A percentile compares a stretch with the other conserved stretches of the same genome.
Evolutionary conservation across 257 asterid species (phyloP).

Genomic region (Cruciata laevipes): DNA sequence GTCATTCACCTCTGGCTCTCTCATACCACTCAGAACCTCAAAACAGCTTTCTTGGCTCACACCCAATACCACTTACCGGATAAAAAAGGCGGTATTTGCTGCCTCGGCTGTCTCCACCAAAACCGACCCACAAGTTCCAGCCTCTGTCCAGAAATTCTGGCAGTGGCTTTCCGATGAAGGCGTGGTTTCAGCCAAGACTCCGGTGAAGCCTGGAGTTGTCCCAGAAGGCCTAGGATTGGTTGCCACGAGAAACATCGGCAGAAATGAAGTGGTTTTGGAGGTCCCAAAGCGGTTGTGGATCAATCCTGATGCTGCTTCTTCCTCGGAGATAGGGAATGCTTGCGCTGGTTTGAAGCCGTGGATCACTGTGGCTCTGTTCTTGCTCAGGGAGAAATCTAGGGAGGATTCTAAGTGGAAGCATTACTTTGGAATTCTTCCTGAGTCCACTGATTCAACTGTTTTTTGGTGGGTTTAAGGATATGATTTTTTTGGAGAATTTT

Average conservation of each 20-base stretch:
- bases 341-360: constrained; percentile 85
- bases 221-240: constrained; percentile 91
- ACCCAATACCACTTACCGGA: constrained; percentile 24
- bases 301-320: constrained; percentile 56
- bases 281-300: constrained; percentile 88
- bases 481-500: background rate
- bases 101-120: constrained; percentile 37
- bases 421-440: constrained; percentile 67
- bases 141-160: constrained; percentile 64
- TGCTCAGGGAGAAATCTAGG: constrained; percentile 60
- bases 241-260: constrained; percentile 53
- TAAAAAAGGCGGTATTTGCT: constrained; percentile 30
- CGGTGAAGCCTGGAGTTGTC: constrained; percentile 71
- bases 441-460: constrained; percentile 67
- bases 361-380: constrained; percentile 72
- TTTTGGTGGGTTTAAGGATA: constrained; percentile 64
- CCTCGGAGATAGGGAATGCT: constrained; percentile 64
- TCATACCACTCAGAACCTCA: constrained; percentile 20
- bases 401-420: constrained; percentile 72
- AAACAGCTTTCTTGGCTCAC: constrained; percentile 12
- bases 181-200: constrained; percentile 65
- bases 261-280: constrained; percentile 80
- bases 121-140: constrained; percentile 50
- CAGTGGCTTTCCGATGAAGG: constrained; percentile 86
- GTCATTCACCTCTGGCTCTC: constrained; percentile 25